Evolutionary conservation across 805 yeast genomes (phyloP).

Genomic region (Ogataea nakhonphanomensis): DNA sequence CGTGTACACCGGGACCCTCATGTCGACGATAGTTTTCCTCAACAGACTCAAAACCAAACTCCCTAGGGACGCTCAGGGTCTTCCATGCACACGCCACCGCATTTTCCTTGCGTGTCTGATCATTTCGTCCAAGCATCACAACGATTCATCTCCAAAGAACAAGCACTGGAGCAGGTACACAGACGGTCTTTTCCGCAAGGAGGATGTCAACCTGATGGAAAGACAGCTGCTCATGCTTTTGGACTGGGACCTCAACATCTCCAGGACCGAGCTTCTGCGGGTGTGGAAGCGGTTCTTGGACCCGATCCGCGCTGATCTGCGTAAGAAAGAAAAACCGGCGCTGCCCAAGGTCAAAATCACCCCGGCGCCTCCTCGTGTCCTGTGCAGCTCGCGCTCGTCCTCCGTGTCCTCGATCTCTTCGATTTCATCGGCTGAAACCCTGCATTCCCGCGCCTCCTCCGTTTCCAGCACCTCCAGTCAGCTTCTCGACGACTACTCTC

Average conservation of each 20-base stretch:
- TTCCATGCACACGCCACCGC: slow-evolving; percentile 78
- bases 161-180: slow-evolving; percentile 78
- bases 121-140: slow-evolving; percentile 68
- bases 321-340: slow-evolving; percentile 26
- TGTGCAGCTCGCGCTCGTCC: slow-evolving; percentile 19
- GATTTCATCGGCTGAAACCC: slow-evolving; percentile 13
- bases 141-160: slow-evolving; percentile 76
- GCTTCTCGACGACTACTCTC: slow-evolving; percentile 21
- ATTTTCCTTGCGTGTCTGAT: slow-evolving; percentile 72
- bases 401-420: slow-evolving; percentile 10
- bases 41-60: slow-evolving; percentile 56
- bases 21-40: slow-evolving; percentile 68
- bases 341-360: background rate
- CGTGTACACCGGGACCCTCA: slow-evolving; percentile 75
- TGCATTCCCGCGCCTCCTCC: slow-evolving; percentile 32
- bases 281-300: slow-evolving; percentile 45
- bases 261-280: slow-evolving; percentile 40
- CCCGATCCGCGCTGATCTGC: slow-evolving; percentile 44
- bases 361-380: slow-evolving; percentile 2
- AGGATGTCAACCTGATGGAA: slow-evolving; percentile 78
- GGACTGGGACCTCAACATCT: slow-evolving; percentile 63
- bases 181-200: slow-evolving; percentile 63
- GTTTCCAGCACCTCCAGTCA: slow-evolving; percentile 24
- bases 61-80: slow-evolving; percentile 70
- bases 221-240: slow-evolving; percentile 65